These are phyloP conservation scores for Corylus americana DNA, from an alignment of 306 rosid genomes.

Conservation along the genomic window DNA sequence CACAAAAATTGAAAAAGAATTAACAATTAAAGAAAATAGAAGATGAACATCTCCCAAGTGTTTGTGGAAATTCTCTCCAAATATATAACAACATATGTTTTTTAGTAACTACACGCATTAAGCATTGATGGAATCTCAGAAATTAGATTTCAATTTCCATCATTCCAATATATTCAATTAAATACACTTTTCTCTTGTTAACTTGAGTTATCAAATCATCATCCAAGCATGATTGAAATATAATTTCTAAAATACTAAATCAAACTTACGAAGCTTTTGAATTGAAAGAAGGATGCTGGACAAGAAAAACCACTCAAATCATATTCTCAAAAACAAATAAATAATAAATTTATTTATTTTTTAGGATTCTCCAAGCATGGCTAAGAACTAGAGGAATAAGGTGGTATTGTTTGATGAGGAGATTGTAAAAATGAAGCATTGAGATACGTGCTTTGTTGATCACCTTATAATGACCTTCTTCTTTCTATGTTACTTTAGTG, in stretches of 20 bases:
- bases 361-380: background rate
- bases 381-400: background rate
- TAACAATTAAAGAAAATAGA: no score
- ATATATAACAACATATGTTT: no score
- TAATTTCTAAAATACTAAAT: background rate
- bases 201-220: background rate
- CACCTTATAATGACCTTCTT: background rate
- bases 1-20: no score
- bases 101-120: no score
- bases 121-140: no score
- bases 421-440: no score
- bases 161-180: no score
- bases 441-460: no score
- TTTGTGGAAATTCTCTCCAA: no score
- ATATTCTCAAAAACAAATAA: background rate
- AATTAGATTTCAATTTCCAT: no score
- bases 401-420: no score
- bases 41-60: no score
- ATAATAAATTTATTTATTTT: background rate
- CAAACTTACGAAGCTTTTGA: background rate
- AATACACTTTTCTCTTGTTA: background rate
- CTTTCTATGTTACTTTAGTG: conserved; percentile 37
- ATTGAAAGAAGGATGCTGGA: background rate
- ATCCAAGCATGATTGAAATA: background rate
- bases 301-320: conserved; percentile 6